phyloP scores from a whole-genome alignment of 108 stramenopile species.

The Cyclotella choctawhatcheeana region DNA sequence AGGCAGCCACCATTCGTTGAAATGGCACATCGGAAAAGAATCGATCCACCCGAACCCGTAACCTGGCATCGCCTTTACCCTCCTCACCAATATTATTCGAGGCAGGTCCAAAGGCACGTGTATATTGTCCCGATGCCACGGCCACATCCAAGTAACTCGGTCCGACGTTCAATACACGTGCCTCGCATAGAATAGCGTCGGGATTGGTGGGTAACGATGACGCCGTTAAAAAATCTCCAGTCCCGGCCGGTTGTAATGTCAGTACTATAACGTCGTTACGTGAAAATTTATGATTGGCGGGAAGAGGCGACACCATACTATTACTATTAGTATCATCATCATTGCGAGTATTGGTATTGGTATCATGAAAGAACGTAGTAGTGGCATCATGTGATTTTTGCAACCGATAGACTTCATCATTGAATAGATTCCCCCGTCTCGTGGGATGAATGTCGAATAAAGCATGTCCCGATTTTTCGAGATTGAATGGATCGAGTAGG shows the following conservation, averaged over 20 bases:
- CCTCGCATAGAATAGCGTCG: conserved; percentile 69
- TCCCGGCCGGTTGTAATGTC: conserved; percentile 80
- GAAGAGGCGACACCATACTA: conserved; percentile 37
- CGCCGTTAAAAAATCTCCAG: conserved; percentile 76
- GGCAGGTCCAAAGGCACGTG: conserved; percentile 75
- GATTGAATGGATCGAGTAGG: conserved; percentile 66
- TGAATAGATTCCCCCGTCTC: conserved; percentile 83
- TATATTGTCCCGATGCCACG: conserved; percentile 68
- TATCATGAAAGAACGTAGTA: conserved; percentile 52
- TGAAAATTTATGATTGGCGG: conserved; percentile 81
- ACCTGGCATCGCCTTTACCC: conserved; percentile 54
- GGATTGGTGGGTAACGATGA: conserved; percentile 59
- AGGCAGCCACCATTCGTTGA: conserved; percentile 79
- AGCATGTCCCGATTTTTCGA: conserved; percentile 74
- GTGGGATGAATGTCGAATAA: conserved; percentile 75
- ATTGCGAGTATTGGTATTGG: no score
- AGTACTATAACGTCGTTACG: conserved; percentile 84
- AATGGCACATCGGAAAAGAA: conserved; percentile 89
- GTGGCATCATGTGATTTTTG: conserved; percentile 79
- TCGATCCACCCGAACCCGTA: conserved; percentile 77
- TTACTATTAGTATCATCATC: conserved; percentile 1
- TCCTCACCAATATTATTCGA: conserved; percentile 74
- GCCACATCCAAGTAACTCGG: conserved; percentile 84
- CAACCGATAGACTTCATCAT: conserved; percentile 86
- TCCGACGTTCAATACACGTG: conserved; percentile 72